Conservation (phyloP, 2,329 filamentous ascomycete species). For the Cladosporium velox region DNA sequence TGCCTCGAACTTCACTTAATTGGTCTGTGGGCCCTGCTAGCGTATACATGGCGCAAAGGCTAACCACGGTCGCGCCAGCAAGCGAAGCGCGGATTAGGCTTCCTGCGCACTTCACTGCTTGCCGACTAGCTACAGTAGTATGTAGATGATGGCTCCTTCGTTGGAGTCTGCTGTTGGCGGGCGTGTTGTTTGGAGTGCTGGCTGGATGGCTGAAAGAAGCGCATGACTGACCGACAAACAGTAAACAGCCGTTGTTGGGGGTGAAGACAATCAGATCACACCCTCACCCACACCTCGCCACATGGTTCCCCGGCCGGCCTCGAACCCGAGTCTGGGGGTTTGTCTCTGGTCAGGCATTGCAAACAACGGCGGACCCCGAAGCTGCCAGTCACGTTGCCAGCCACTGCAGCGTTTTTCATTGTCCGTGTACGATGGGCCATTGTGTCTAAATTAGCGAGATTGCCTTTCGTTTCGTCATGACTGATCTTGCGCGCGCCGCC, state of each 20-base stretch:
- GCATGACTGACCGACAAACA: neutral
- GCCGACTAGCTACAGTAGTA: neutral
- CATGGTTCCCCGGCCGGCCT: conserved; percentile 8
- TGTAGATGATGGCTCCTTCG: neutral
- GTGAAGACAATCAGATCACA: conserved; percentile 9
- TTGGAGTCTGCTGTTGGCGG: neutral
- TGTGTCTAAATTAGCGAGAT: conserved; percentile 20
- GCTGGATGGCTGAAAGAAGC: neutral
- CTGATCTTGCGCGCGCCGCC: neutral
- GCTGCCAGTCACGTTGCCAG: conserved; percentile 16
- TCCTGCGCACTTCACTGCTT: conserved; percentile 10
- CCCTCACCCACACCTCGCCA: neutral
- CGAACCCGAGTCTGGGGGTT: conserved; percentile 13
- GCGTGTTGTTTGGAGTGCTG: neutral
- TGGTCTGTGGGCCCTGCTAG: conserved; percentile 17
- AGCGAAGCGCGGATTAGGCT: conserved; percentile 12
- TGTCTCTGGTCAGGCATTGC: conserved; percentile 6
- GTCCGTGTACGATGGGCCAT: conserved; percentile 2
- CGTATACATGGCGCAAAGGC: conserved; percentile 1
- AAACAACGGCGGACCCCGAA: conserved; percentile 3
- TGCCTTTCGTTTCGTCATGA: conserved; percentile 13
- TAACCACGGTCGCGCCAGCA: conserved; percentile 16
- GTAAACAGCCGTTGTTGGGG: conserved; percentile 11
- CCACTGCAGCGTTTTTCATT: conserved; percentile 13
- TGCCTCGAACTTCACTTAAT: conserved; percentile 5